phyloP scores from a whole-genome alignment of 306 rosid genomes.

The Vigna nakashimae region DNA sequence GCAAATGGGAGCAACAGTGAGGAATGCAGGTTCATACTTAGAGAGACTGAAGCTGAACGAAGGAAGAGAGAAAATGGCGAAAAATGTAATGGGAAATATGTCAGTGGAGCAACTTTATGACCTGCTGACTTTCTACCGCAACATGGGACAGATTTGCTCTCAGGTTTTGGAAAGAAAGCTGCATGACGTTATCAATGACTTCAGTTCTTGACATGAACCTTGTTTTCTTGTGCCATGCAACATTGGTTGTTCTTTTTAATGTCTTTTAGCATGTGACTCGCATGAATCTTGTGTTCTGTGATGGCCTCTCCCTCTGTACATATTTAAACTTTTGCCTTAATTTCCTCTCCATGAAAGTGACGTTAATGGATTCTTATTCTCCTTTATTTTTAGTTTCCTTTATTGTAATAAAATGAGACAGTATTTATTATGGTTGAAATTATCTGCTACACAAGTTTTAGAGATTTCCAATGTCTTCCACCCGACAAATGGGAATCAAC shows the following conservation, averaged over 20 bases:
- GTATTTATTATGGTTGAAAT: not conserved
- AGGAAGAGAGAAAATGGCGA: slow-evolving; percentile 67
- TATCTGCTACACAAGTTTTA: not conserved
- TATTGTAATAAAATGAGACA: no score
- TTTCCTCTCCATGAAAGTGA: not conserved
- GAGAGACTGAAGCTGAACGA: slow-evolving; percentile 66
- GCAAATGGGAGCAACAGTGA: slow-evolving; percentile 96
- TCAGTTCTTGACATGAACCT: slow-evolving; percentile 8
- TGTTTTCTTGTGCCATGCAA: not conserved
- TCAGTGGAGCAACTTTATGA: slow-evolving; percentile 78
- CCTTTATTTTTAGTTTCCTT: no score
- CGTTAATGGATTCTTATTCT: not conserved
- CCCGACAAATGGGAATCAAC: not conserved
- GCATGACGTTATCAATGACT: slow-evolving; percentile 47
- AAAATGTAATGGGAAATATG: slow-evolving; percentile 79
- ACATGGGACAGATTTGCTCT: slow-evolving; percentile 79
- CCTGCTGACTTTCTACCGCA: slow-evolving; percentile 77
- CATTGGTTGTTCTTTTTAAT: not conserved
- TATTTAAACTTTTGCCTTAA: no score
- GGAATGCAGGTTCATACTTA: slow-evolving; percentile 73
- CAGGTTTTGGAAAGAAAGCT: slow-evolving; percentile 69
- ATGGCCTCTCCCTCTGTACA: no score
- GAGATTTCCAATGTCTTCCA: not conserved
- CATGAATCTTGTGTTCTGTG: slow-evolving; percentile 42
- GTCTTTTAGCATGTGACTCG: slow-evolving; percentile 28